These are phyloP conservation scores for Kwoniella dejecticola DNA, from an alignment of 768 basidiomycete species.

Conservation along the genomic window DNA sequence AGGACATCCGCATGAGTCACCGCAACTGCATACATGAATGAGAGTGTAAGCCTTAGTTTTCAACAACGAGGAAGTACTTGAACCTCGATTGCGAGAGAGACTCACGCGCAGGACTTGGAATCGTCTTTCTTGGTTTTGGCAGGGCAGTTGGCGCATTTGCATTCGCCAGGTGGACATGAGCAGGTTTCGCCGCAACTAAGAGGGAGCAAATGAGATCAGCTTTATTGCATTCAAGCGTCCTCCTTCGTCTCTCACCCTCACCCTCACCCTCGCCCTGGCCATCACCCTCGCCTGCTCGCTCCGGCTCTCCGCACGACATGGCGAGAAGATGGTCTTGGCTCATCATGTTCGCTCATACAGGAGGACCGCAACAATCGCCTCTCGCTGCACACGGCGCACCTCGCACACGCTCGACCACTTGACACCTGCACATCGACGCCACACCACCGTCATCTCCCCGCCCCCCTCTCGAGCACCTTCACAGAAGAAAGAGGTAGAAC, in stretches of 20 bases:
- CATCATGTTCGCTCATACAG: too few relatives aligned
- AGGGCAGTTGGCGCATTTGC: constrained; percentile 38
- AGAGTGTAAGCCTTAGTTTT: too few relatives aligned
- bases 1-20: constrained; percentile 25
- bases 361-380: neutral
- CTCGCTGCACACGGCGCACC: neutral
- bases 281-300: neutral
- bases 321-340: too few relatives aligned
- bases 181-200: constrained; percentile 16
- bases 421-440: constrained; percentile 6
- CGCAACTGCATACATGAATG: neutral
- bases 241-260: neutral
- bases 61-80: neutral
- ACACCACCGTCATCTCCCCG: constrained; percentile 10
- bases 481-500: too few relatives aligned
- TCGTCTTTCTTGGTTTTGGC: constrained; percentile 22
- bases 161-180: constrained; percentile 25
- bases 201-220: neutral
- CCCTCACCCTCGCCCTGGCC: constrained; percentile 3
- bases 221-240: neutral
- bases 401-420: neutral
- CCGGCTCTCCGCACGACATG: neutral
- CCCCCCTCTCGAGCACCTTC: neutral
- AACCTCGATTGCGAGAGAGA: neutral
- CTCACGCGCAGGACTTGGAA: constrained; percentile 21